These are phyloP conservation scores for Poa annua DNA, from an alignment of 176 grass and related monocot genomes.

Conservation along the genomic window DNA sequence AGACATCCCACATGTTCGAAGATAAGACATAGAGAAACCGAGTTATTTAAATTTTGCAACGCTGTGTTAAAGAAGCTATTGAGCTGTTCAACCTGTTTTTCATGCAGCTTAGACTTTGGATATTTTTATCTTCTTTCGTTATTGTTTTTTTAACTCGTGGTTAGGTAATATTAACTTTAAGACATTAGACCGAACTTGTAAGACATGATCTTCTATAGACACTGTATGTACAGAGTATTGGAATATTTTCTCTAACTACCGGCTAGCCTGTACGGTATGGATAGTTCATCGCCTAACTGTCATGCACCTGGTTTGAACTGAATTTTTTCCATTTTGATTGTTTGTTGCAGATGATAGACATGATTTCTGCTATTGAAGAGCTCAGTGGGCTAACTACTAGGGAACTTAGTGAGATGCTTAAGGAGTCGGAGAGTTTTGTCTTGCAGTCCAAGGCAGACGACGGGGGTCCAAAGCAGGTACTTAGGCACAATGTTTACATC, in stretches of 20 bases:
- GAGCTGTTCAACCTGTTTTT: not conserved
- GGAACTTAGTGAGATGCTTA: slow-evolving; percentile 75
- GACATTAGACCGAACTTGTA: not conserved
- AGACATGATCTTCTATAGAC: not conserved
- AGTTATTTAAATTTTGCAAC: not conserved
- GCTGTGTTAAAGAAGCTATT: not conserved
- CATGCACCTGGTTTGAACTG: slow-evolving; percentile 20
- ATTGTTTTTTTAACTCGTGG: not conserved
- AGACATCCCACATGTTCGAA: not conserved
- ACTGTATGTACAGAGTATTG: not conserved
- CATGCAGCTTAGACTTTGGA: not conserved
- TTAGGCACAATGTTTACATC: slow-evolving; percentile 31
- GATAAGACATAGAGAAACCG: not conserved
- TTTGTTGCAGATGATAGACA: slow-evolving; percentile 67
- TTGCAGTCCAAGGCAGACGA: slow-evolving; percentile 64
- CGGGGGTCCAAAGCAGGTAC: slow-evolving; percentile 62
- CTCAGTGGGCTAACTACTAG: slow-evolving; percentile 67
- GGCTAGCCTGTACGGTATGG: not conserved
- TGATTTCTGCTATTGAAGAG: slow-evolving; percentile 68
- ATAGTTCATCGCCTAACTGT: slow-evolving; percentile 6
- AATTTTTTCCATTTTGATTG: not conserved
- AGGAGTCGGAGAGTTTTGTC: slow-evolving; percentile 80
- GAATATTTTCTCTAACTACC: slow-evolving; percentile 14
- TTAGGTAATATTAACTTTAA: not conserved
- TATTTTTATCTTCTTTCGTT: not conserved